Conservation (phyloP, 2,329 filamentous ascomycete genomes). For the Dactylellina haptotyla region DNA sequence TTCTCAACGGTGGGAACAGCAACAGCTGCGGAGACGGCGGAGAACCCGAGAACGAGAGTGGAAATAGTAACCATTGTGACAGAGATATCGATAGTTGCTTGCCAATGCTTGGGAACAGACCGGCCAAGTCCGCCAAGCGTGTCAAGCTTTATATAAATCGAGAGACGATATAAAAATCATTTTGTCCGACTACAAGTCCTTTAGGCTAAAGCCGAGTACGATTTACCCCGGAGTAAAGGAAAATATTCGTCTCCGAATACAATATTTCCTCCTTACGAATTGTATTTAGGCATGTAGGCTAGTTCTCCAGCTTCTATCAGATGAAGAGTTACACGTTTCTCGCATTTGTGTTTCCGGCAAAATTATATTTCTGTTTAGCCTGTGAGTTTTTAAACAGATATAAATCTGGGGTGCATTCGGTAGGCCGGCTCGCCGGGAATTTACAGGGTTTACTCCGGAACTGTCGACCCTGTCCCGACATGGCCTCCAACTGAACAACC, state of each 20-base stretch:
- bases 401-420: slow-evolving; percentile 40
- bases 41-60: slow-evolving; percentile 41
- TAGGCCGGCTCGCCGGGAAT: slow-evolving; percentile 49
- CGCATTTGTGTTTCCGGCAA: slow-evolving; percentile 23
- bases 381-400: slow-evolving; percentile 18
- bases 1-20: slow-evolving; percentile 58
- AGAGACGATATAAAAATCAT: background rate
- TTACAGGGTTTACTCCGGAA: background rate
- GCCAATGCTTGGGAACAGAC: slow-evolving; percentile 2
- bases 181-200: background rate
- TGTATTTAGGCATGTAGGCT: slow-evolving; percentile 24
- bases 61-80: slow-evolving; percentile 44
- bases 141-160: slow-evolving; percentile 48
- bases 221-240: slow-evolving; percentile 33
- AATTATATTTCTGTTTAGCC: slow-evolving; percentile 36
- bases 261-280: background rate
- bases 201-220: slow-evolving; percentile 30
- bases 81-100: background rate
- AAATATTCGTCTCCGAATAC: background rate
- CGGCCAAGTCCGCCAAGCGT: slow-evolving; percentile 43
- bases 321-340: background rate
- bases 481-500: background rate
- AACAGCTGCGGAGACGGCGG: slow-evolving; percentile 61
- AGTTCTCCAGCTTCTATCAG: background rate
- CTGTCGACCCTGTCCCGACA: background rate